These are phyloP conservation scores for Populus trichocarpa DNA, from an alignment of 441 rosid species.

Conservation along the genomic window DNA sequence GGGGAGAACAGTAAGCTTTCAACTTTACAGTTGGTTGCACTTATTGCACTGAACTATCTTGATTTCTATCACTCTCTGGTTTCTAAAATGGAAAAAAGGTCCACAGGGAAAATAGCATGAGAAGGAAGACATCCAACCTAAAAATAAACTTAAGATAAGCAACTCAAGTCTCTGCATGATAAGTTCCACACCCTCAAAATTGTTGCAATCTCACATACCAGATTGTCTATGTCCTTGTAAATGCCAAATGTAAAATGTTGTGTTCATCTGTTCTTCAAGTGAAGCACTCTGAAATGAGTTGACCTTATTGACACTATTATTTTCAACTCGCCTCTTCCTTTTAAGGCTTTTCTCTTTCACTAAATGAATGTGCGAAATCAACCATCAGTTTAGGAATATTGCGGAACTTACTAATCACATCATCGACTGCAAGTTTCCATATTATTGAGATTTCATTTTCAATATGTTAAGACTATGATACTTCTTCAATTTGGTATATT, in stretches of 20 bases:
- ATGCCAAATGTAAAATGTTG: neutral
- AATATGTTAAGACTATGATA: neutral
- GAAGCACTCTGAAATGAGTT: neutral
- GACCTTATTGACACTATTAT: neutral
- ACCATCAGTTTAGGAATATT: neutral
- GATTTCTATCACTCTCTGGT: neutral
- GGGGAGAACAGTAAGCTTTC: neutral
- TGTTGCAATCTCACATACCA: neutral
- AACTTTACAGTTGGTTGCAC: neutral
- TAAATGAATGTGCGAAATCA: neutral
- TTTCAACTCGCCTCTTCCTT: neutral
- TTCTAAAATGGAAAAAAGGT: neutral
- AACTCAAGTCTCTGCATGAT: neutral
- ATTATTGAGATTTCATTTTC: neutral
- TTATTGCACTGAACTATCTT: neutral
- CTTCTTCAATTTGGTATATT: neutral
- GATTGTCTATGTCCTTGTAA: neutral
- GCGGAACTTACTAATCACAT: neutral
- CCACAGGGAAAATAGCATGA: neutral
- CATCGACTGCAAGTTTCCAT: neutral
- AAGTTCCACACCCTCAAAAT: neutral
- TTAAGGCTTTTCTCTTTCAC: neutral
- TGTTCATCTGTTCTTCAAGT: neutral
- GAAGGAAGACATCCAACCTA: conserved; percentile 1
- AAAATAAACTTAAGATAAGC: neutral